Conservation (phyloP, 176 grass and related monocot species). For the Guadua angustifolia region DNA sequence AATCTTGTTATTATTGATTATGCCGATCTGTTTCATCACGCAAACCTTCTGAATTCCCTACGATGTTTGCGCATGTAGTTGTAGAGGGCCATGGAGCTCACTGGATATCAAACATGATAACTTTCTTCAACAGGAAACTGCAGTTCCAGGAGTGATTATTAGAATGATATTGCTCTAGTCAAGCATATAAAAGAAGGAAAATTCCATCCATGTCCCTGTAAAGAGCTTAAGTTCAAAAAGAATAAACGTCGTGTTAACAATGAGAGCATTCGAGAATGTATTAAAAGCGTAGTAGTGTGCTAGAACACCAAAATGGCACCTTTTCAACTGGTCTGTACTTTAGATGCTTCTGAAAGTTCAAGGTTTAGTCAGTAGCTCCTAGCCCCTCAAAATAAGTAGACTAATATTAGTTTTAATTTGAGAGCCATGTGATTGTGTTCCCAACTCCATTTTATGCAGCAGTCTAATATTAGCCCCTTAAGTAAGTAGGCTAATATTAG, state of each 20-base stretch:
- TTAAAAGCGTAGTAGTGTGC: not conserved
- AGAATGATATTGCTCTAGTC: not conserved
- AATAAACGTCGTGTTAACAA: not conserved
- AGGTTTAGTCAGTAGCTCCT: not conserved
- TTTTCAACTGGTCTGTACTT: not conserved
- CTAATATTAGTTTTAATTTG: slow-evolving; percentile 6
- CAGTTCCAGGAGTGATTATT: not conserved
- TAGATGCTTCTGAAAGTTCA: not conserved
- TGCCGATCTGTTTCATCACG: not conserved
- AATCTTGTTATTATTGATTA: not conserved
- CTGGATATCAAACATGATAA: not conserved
- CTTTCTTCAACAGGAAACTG: not conserved
- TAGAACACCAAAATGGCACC: not conserved
- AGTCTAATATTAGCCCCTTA: slow-evolving; percentile 31
- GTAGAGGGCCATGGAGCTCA: not conserved
- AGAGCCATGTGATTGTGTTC: not conserved
- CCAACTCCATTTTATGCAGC: not conserved
- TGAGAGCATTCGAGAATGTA: not conserved
- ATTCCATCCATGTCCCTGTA: not conserved
- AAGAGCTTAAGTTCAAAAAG: not conserved
- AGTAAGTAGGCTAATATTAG: slow-evolving; percentile 4
- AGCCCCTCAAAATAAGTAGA: not conserved
- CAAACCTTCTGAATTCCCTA: not conserved
- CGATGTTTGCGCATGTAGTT: not conserved
- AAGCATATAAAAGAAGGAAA: not conserved